phyloP scores from a whole-genome alignment of 2,329 filamentous ascomycete species.

The Pseudogymnoascus sp. region DNA sequence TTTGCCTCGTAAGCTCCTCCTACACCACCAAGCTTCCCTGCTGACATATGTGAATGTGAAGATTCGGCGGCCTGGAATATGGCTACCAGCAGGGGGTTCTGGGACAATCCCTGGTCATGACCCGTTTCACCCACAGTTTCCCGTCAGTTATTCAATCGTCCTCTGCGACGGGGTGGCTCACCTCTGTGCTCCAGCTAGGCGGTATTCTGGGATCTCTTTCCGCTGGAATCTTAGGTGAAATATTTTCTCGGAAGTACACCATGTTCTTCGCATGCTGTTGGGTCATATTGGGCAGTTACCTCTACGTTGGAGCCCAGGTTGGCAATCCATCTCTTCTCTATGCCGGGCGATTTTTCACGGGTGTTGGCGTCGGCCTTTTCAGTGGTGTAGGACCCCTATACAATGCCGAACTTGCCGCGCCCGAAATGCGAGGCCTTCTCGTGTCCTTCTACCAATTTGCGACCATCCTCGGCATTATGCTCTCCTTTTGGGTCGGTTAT shows the following conservation, averaged over 20 bases:
- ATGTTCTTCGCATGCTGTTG: constrained; percentile 43
- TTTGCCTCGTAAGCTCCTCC: constrained; percentile 32
- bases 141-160: constrained; percentile 40
- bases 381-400: constrained; percentile 41
- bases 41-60: constrained; percentile 17
- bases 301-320: constrained; percentile 37
- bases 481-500: constrained; percentile 41
- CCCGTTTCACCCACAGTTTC: constrained; percentile 42
- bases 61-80: constrained; percentile 46
- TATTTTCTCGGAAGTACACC: constrained; percentile 45
- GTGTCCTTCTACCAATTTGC: constrained; percentile 59
- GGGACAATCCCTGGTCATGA: constrained; percentile 47
- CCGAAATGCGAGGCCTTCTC: constrained; percentile 56
- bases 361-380: constrained; percentile 42
- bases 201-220: constrained; percentile 42
- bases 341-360: constrained; percentile 43
- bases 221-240: constrained; percentile 41
- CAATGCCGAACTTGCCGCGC: constrained; percentile 46
- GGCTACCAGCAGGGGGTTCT: constrained; percentile 50
- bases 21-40: neutral
- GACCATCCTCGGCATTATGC: constrained; percentile 47
- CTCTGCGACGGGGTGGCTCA: constrained; percentile 44
- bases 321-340: constrained; percentile 37
- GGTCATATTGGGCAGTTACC: constrained; percentile 39
- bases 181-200: constrained; percentile 43